phyloP scores from a whole-genome alignment of 2,329 filamentous ascomycete species.

The Xylariaceae sp. region DNA sequence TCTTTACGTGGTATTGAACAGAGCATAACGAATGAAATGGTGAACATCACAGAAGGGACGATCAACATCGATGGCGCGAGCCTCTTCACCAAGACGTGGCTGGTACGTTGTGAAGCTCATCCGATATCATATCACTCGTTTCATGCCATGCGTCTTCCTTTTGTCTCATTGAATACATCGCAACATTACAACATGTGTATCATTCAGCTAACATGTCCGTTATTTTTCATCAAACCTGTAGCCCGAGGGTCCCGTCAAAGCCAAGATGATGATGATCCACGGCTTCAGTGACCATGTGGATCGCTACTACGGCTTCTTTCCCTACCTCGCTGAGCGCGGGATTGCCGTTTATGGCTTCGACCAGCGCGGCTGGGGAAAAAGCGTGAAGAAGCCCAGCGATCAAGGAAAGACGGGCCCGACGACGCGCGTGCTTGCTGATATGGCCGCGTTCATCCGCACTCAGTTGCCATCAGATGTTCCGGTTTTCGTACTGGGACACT shows the following conservation, averaged over 20 bases:
- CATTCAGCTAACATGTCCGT: background rate
- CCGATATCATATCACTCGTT: background rate
- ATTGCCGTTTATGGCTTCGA: conserved; percentile 77
- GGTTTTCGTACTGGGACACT: conserved; percentile 82
- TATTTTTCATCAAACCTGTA: conserved; percentile 24
- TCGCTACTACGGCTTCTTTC: conserved; percentile 71
- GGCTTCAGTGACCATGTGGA: conserved; percentile 85
- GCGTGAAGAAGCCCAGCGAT: conserved; percentile 55
- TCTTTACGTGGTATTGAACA: too few species aligned
- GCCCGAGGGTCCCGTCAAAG: conserved; percentile 54
- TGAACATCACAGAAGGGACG: conserved; percentile 44
- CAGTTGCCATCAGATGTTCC: conserved; percentile 46
- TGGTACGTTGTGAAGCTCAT: conserved; percentile 38
- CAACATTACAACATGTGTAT: background rate
- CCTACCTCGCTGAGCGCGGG: conserved; percentile 60
- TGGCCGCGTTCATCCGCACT: conserved; percentile 69
- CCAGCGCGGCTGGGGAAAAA: conserved; percentile 84
- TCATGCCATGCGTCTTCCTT: background rate
- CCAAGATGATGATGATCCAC: conserved; percentile 77
- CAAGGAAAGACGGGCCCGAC: conserved; percentile 72
- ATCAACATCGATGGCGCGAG: conserved; percentile 42
- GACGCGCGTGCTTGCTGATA: conserved; percentile 65
- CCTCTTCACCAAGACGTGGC: conserved; percentile 55
- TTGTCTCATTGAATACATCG: background rate
- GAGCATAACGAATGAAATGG: conserved; percentile 30